These are phyloP conservation scores for Sporothrix mexicana DNA, from an alignment of 2,329 filamentous ascomycete genomes.

Conservation along the genomic window DNA sequence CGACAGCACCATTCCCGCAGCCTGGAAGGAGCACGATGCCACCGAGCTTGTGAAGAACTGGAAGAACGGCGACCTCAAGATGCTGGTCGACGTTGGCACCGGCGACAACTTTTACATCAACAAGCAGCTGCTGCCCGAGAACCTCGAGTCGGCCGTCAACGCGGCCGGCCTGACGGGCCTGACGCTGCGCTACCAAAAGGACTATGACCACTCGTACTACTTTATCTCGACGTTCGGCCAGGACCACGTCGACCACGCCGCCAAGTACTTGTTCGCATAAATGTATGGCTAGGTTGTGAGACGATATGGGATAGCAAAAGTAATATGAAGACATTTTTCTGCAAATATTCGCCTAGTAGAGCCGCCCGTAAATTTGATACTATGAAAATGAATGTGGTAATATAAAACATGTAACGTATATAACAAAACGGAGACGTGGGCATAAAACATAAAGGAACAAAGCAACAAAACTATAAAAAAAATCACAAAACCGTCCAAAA, in stretches of 20 bases:
- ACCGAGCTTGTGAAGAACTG: conserved; percentile 84
- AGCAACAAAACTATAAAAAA: background rate
- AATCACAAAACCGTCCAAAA: background rate
- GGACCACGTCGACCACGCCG: conserved; percentile 90
- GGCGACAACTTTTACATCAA: conserved; percentile 97
- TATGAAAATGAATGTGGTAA: conserved; percentile 2
- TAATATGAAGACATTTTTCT: conserved; percentile 34
- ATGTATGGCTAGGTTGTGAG: background rate
- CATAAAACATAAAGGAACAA: background rate
- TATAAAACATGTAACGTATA: background rate
- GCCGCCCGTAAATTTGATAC: background rate
- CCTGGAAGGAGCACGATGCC: conserved; percentile 90
- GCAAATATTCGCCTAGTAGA: background rate
- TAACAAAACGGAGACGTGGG: background rate
- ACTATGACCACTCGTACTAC: conserved; percentile 97
- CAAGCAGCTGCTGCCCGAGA: conserved; percentile 90
- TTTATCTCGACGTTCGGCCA: conserved; percentile 91
- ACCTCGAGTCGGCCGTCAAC: conserved; percentile 80
- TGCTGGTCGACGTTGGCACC: conserved; percentile 90
- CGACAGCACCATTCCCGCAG: conserved; percentile 53
- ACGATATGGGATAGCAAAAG: background rate
- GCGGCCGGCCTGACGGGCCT: conserved; percentile 75
- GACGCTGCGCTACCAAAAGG: conserved; percentile 81
- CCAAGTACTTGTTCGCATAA: conserved; percentile 69
- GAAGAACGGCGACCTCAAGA: conserved; percentile 68